phyloP scores from a whole-genome alignment of 768 basidiomycete genomes.

The Fibroporia radiculosa region DNA sequence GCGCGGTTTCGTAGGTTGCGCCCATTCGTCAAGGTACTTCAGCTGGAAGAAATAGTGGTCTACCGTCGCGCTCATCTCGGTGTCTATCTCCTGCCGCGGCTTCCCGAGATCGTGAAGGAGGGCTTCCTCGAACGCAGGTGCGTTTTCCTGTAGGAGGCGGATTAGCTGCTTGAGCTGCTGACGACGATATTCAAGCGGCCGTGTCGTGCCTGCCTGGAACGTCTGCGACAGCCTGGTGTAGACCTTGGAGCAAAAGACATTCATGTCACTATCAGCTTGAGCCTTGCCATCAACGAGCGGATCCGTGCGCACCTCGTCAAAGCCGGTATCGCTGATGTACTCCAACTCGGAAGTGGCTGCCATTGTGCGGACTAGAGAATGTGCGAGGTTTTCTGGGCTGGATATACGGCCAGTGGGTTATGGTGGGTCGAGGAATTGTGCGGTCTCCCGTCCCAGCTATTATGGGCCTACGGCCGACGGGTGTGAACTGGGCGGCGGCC shows the following conservation, averaged over 20 bases:
- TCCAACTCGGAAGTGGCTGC: too few species aligned
- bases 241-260: conserved; percentile 20
- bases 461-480: too few species aligned
- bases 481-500: too few species aligned
- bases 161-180: conserved; percentile 60
- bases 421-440: too few species aligned
- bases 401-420: too few species aligned
- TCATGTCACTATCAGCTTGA: too few species aligned
- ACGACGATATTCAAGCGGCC: conserved; percentile 51
- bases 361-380: too few species aligned
- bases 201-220: conserved; percentile 44
- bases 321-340: too few species aligned
- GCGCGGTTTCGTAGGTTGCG: conserved; percentile 31
- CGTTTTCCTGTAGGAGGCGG: conserved; percentile 55
- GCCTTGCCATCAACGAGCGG: too few species aligned
- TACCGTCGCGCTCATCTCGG: conserved; percentile 40
- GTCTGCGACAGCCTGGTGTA: conserved; percentile 32
- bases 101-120: conserved; percentile 23
- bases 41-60: conserved; percentile 35
- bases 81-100: conserved; percentile 16
- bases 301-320: too few species aligned
- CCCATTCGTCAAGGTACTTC: conserved; percentile 52
- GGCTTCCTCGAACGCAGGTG: conserved; percentile 41
- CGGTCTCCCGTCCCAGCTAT: too few species aligned
- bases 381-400: too few species aligned